phyloP scores from a whole-genome alignment of 2,329 filamentous ascomycete genomes.

The Pestalotiopsis sp. region DNA sequence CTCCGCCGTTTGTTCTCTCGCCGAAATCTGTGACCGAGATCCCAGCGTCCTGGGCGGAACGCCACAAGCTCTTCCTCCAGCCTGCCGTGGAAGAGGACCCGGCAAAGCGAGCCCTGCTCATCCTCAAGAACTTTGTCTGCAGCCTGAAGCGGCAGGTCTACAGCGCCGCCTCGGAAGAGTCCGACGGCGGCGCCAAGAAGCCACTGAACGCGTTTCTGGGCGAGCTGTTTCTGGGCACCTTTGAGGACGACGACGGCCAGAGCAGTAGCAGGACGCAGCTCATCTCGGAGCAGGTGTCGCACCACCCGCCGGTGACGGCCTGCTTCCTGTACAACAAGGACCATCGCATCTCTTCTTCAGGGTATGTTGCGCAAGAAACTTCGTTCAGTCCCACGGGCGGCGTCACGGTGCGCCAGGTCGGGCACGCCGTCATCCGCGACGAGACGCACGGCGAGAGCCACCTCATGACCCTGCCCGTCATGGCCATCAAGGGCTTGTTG shows the following conservation, averaged over 20 bases:
- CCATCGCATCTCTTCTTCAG: conserved; percentile 23
- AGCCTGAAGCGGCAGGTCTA: conserved; percentile 45
- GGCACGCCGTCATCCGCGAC: conserved; percentile 25
- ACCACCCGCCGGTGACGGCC: conserved; percentile 20
- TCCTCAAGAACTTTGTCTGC: conserved; percentile 48
- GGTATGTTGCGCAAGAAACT: conserved; percentile 27
- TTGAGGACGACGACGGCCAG: conserved; percentile 29
- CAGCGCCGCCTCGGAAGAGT: conserved; percentile 10
- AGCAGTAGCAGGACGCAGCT: conserved; percentile 28
- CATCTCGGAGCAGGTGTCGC: conserved; percentile 24
- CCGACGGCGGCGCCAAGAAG: conserved; percentile 47
- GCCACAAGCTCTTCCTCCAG: conserved; percentile 48
- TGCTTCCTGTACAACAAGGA: conserved; percentile 18
- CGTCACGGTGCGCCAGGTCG: conserved; percentile 25
- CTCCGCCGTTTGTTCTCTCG: conserved; percentile 56
- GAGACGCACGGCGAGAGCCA: conserved; percentile 35
- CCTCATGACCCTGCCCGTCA: conserved; percentile 27
- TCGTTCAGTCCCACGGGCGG: conserved; percentile 21
- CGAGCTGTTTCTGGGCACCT: conserved; percentile 42
- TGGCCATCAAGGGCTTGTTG: conserved; percentile 24
- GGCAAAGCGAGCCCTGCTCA: conserved; percentile 42
- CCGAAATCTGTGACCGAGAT: conserved; percentile 57
- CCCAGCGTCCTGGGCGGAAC: conserved; percentile 59
- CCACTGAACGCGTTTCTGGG: conserved; percentile 52
- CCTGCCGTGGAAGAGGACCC: conserved; percentile 40